Evolutionary conservation across 2,329 filamentous ascomycete genomes (phyloP), one percentile per base, ranked within the genome.

Genomic region (Trichophyton equinum): DNA sequence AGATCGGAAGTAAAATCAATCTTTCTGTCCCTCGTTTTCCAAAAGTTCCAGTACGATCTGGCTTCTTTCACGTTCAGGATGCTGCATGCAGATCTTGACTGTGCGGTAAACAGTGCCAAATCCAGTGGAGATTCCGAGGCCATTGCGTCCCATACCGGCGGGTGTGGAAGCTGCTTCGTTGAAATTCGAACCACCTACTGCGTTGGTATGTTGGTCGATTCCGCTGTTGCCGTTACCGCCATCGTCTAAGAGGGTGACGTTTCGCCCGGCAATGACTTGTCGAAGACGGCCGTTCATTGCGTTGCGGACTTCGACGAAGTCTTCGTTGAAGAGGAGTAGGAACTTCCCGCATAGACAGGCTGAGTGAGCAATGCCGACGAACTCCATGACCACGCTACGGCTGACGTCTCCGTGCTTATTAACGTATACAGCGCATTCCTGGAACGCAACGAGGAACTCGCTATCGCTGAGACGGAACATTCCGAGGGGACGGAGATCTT

Each of bases 371-470:
- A 87, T 92, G 66, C 94, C 94, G n/a, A 95, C 94, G 73, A 97
- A 99, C 71, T 97, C 91, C 91, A 99, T 96, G 69, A 97, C 91
- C 62, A 97, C 89, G 30, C 87, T 90, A 53, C 95, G 87, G 44
- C 86, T 92, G 30, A 99, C 90, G 64, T 99, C 94, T 66, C 94
- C 94, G 73, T 97, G 91, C 75, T 97, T 96, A 78, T 99, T 95
- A 70, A 97, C 88, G 70, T 97, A 99, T 7, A 99, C 91, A 18
- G 91, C 94, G 68, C 92, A 97, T 73, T 96, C 91, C 74, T 95
- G 89, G 73, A 97, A 99, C 42, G 88, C 89, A 57, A 96, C 84
- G 27, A 99, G 78, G 75, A 97, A 99, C 72, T 96, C 94, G 61
- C 88, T 87, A 62, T 95, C 89, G 65, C 88, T 91, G 60, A 99